Conservation (phyloP, 371 early-diverging fungal genomes). For the Coemansia sp. region DNA sequence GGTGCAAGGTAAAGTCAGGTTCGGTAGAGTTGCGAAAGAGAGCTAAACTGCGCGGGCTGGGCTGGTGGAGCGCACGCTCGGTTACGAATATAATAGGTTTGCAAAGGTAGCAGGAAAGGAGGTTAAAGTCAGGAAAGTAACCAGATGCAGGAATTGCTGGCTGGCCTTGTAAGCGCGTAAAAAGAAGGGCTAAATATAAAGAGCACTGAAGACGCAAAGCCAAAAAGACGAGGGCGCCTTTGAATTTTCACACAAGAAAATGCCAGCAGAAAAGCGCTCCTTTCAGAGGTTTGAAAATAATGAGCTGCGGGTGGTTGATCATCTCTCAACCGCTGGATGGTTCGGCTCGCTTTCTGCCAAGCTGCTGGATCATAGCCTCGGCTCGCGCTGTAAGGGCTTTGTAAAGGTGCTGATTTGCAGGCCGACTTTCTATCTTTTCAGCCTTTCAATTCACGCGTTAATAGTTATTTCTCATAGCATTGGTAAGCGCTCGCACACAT, state of each 20-base stretch:
- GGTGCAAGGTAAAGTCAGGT: neutral
- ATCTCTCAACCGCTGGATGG: neutral
- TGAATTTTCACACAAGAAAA: constrained; percentile 2
- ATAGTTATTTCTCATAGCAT: constrained; percentile 8
- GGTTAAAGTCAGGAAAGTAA: neutral
- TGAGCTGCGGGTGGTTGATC: neutral
- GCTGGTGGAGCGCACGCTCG: no score
- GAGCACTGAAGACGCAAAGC: neutral
- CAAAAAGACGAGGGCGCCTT: neutral
- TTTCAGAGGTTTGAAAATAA: neutral
- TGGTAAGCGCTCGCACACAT: constrained; percentile 13
- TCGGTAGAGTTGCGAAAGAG: neutral
- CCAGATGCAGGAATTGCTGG: constrained; percentile 5
- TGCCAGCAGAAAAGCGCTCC: neutral
- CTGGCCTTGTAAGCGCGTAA: neutral
- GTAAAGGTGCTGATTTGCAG: no score
- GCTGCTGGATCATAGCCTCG: neutral
- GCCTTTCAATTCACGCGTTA: constrained; percentile 9
- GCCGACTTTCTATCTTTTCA: neutral
- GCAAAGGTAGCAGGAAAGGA: neutral
- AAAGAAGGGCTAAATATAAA: constrained; percentile 4
- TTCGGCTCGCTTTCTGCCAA: neutral
- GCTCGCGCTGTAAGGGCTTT: neutral
- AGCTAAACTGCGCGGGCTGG: neutral
- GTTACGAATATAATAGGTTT: neutral